Evolutionary conservation across 108 stramenopile species (phyloP).

Genomic region (Skeletonema tropicum): DNA sequence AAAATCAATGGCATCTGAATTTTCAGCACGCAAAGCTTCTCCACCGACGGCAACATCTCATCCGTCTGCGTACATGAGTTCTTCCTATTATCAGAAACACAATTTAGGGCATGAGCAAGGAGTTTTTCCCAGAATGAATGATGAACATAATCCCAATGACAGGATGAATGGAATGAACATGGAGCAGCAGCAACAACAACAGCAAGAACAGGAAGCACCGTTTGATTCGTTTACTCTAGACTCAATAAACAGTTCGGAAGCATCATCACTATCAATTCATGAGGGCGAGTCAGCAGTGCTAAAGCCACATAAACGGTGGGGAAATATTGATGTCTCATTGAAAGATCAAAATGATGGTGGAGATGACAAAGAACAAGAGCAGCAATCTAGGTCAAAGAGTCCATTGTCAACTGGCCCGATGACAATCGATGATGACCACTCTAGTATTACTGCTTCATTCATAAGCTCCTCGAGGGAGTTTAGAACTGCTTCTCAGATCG

Average conservation of each 20-base stretch:
- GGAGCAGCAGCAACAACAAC: neutral
- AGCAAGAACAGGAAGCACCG: neutral
- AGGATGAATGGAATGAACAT: neutral
- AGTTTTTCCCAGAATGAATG: neutral
- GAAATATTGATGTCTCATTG: neutral
- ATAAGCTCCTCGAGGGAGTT: neutral
- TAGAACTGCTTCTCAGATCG: neutral
- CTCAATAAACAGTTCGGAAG: neutral
- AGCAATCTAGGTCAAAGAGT: neutral
- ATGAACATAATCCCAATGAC: slow-evolving; percentile 4
- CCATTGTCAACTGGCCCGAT: neutral
- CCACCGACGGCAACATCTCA: slow-evolving; percentile 5
- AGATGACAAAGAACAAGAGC: neutral
- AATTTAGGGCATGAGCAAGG: neutral
- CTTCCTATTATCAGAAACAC: neutral
- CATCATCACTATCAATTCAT: neutral
- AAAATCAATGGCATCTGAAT: slow-evolving; percentile 5
- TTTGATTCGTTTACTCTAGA: slow-evolving; percentile 1
- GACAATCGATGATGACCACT: slow-evolving; percentile 1
- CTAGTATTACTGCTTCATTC: neutral
- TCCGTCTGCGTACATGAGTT: neutral
- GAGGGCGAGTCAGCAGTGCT: neutral
- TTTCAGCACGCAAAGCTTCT: slow-evolving; percentile 1
- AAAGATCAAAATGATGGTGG: neutral
- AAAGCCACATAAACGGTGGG: neutral